A percentile compares a stretch with the other conserved stretches of the same genome.
These are phyloP conservation scores for Artemisia annua DNA, from an alignment of 129 eudicot species.

Conservation along the genomic window DNA sequence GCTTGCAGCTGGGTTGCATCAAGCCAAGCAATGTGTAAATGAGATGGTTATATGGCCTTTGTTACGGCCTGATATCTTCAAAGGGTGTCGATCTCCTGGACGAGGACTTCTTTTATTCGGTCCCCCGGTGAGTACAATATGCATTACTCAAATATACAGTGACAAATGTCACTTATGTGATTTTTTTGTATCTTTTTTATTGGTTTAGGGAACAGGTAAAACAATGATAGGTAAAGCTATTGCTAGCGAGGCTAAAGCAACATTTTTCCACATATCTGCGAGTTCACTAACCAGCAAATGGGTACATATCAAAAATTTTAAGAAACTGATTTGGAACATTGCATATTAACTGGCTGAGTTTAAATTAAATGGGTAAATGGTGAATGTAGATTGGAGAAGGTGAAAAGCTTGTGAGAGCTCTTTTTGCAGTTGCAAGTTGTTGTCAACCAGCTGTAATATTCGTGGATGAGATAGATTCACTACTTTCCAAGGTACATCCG, in stretches of 20 bases:
- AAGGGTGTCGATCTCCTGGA: slow-evolving; percentile 95
- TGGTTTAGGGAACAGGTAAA: slow-evolving; percentile 89
- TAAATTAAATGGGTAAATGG: slow-evolving; percentile 7
- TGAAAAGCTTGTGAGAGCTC: slow-evolving; percentile 96
- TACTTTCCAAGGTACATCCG: slow-evolving; percentile 73
- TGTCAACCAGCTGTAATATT: slow-evolving; percentile 98
- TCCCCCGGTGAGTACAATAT: slow-evolving; percentile 71
- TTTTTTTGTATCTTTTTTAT: slow-evolving; percentile 8
- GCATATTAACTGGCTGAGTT: background rate
- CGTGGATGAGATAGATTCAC: slow-evolving; percentile 97
- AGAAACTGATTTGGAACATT: slow-evolving; percentile 3
- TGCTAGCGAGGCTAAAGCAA: slow-evolving; percentile 98
- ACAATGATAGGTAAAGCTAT: slow-evolving; percentile 99
- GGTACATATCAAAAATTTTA: slow-evolving; percentile 44
- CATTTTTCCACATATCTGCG: slow-evolving; percentile 96
- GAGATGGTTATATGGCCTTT: slow-evolving; percentile 99
- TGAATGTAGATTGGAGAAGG: slow-evolving; percentile 90
- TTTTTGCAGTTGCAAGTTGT: slow-evolving; percentile 95
- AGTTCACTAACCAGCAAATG: slow-evolving; percentile 98
- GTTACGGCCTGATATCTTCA: slow-evolving; percentile 87
- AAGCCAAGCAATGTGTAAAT: slow-evolving; percentile 93
- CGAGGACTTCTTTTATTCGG: slow-evolving; percentile 97
- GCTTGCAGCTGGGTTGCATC: slow-evolving; percentile 78
- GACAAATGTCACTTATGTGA: background rate
- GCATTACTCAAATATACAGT: background rate